phyloP scores from a whole-genome alignment of 176 grass and related monocot species.

The Carex scoparia region DNA sequence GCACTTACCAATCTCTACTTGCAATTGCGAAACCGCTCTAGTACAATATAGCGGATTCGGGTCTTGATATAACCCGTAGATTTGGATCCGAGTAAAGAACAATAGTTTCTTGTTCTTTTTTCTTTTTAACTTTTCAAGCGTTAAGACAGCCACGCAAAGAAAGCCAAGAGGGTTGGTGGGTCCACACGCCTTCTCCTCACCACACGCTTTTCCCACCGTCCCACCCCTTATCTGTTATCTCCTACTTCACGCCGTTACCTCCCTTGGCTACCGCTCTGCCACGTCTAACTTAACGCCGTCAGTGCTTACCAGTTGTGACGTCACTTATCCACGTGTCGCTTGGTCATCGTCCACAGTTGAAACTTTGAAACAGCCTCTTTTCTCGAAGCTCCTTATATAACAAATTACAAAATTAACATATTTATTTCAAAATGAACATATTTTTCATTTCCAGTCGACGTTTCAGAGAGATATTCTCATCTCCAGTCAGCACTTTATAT shows the following conservation, averaged over 20 bases:
- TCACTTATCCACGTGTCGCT: neutral
- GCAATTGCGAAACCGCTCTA: too few species aligned
- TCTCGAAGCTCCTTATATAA: neutral
- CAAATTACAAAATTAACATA: neutral
- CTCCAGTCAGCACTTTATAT: neutral
- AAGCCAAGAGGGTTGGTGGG: neutral
- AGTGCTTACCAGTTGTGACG: neutral
- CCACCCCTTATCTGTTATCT: conserved; percentile 32
- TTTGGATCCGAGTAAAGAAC: neutral
- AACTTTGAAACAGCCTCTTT: neutral
- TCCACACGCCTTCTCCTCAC: conserved; percentile 4
- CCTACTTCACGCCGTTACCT: conserved; percentile 26
- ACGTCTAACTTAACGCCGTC: neutral
- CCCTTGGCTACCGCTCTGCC: conserved; percentile 25
- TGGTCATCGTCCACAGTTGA: neutral
- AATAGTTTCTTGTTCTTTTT: neutral
- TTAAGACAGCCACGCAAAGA: conserved; percentile 10
- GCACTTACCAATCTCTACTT: too few species aligned
- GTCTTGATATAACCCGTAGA: neutral
- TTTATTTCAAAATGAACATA: neutral
- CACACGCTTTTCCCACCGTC: conserved; percentile 21
- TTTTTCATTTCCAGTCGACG: neutral
- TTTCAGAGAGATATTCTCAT: neutral
- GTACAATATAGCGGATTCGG: neutral
- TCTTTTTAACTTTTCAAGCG: neutral